A percentile compares a stretch with the other conserved stretches of the same genome.
Evolutionary conservation across 768 basidiomycete species (phyloP).

Genomic region (Russula abietina): DNA sequence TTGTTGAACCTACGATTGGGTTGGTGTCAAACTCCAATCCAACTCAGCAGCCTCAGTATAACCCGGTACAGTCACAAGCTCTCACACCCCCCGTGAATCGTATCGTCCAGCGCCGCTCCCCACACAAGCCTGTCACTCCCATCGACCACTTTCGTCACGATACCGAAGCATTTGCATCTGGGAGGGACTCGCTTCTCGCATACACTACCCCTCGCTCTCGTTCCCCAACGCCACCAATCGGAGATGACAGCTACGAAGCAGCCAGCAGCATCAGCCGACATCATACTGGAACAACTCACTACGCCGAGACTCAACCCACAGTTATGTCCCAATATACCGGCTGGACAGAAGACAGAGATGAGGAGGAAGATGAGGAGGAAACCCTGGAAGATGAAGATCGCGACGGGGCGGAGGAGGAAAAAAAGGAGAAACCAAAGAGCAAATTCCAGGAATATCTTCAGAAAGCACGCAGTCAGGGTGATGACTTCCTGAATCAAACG

Average conservation of each 20-base stretch:
- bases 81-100: constrained; percentile 19
- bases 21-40: constrained; percentile 8
- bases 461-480: constrained; percentile 7
- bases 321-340: constrained; percentile 8
- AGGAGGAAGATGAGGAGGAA: neutral
- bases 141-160: constrained; percentile 61
- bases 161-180: constrained; percentile 64
- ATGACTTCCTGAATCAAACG: constrained; percentile 34
- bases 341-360: neutral
- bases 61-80: constrained; percentile 7
- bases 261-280: constrained; percentile 52
- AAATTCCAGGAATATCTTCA: constrained; percentile 14
- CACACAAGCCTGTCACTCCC: constrained; percentile 28
- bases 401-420: constrained; percentile 26
- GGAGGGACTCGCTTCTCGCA: constrained; percentile 44
- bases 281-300: constrained; percentile 36
- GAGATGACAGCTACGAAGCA: constrained; percentile 65
- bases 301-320: constrained; percentile 9
- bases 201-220: constrained; percentile 56
- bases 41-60: constrained; percentile 3
- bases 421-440: constrained; percentile 17
- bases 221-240: constrained; percentile 68
- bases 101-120: constrained; percentile 16
- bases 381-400: constrained; percentile 13
- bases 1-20: constrained; percentile 1